phyloP scores from a whole-genome alignment of 768 basidiomycete genomes.

The Tricholoma flavovirens region DNA sequence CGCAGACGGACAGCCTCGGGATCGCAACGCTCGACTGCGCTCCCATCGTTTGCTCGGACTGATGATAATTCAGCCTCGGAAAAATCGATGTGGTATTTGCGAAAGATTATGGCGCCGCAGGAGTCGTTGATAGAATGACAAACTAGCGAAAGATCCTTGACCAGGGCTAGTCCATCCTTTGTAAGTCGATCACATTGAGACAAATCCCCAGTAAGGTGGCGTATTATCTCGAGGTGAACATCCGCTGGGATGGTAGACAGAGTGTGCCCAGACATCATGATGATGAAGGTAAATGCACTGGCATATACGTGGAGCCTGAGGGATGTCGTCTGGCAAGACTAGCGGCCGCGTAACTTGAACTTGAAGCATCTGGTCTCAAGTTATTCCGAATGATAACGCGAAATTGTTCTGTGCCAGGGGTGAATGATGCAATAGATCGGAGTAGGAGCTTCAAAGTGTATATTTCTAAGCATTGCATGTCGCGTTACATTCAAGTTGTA shows the following conservation, averaged over 20 bases:
- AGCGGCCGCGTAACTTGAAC: too few species aligned
- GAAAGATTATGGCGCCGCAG: not conserved
- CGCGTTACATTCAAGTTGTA: too few species aligned
- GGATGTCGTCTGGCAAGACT: not conserved
- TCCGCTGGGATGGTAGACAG: not conserved
- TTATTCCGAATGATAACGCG: not conserved
- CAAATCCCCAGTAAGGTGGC: not conserved
- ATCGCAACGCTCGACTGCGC: not conserved
- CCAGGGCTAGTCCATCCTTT: not conserved
- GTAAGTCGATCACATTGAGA: not conserved
- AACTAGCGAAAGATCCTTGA: not conserved
- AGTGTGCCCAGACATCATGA: not conserved
- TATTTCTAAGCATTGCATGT: too few species aligned
- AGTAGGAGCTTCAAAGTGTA: too few species aligned
- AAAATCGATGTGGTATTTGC: not conserved
- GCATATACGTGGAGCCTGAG: too few species aligned
- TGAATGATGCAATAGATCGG: not conserved
- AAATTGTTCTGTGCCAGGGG: not conserved
- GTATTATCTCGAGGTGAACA: too few species aligned
- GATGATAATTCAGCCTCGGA: too few species aligned
- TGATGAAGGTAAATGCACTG: too few species aligned
- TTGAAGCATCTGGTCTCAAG: not conserved
- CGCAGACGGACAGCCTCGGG: not conserved
- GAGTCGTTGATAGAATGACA: conserved; percentile 1
- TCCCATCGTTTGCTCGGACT: not conserved